Base-by-base conservation (phyloP, 1,284 basidiomycete genomes). In the Fomitiporia mediterranea region DNA sequence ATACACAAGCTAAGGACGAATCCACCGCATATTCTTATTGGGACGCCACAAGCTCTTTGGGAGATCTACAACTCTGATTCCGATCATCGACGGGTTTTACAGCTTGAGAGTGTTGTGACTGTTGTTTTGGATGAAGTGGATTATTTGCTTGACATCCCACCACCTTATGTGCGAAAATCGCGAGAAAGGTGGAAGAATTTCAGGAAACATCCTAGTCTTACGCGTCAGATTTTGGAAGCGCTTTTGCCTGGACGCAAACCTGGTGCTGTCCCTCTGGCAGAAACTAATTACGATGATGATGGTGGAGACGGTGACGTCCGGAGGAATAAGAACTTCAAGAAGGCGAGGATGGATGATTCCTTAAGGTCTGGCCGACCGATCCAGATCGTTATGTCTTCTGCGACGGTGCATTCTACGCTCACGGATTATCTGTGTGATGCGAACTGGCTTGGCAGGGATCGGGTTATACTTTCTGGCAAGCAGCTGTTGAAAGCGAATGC, bases 51-150 rank as follows among this genome's bases (percentile, higher is more conserved):
- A 57, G 85, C 83, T 3, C 62, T 86, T 2, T 64, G 80, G 59
- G 86, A 89, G 51, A 72, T 82, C 23, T 70, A 80, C 19, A 65
- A 13, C 11, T 53, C 51, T 2, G 53, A 75, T 38, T 64, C 70
- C 50, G 75, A 80, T 46, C n/a, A n/a, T n/a, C 65, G 72, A 0
- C 60, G 68, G 17, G 73, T 70, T 6, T 64, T 87, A 19, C 72
- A 74, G 51, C 61, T 85, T 35, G 64, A 68, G 4, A 68, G 65
- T 25, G 68, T 86, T 43, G 78, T 77, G 4, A 78, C 76, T 1
- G 74, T 91, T 28, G 80, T 83, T 32, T 80, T 89, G 43, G 88
- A 91, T 61, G 88, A 91, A 66, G 82, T 80, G 42, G 89, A 91
- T 62, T 84, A 82, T 64, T 70, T 89, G 40, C 72, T 91, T 54